Evolutionary conservation across 1,139 yeast genomes (phyloP).

Genomic region (Dujonia santamariae): DNA sequence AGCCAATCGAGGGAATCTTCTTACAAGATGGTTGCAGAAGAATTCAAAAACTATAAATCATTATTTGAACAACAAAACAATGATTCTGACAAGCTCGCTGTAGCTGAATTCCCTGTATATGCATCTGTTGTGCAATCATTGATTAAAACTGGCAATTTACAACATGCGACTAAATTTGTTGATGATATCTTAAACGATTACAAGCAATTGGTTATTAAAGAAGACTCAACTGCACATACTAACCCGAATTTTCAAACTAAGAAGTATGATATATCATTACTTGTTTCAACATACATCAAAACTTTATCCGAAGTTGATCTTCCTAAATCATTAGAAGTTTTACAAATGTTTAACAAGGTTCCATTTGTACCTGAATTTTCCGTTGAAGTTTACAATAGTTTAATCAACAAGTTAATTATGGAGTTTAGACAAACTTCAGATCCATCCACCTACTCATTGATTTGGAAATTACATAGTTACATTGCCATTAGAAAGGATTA

Average conservation of each 20-base stretch:
- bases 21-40: slow-evolving; percentile 26
- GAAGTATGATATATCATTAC: slow-evolving; percentile 25
- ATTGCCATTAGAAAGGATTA: slow-evolving; percentile 39
- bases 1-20: slow-evolving; percentile 12
- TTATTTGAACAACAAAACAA: slow-evolving; percentile 3
- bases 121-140: slow-evolving; percentile 49
- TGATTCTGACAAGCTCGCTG: neutral
- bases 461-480: slow-evolving; percentile 36
- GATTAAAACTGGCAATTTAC: slow-evolving; percentile 45
- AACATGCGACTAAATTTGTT: slow-evolving; percentile 52
- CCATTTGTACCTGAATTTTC: slow-evolving; percentile 39
- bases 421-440: slow-evolving; percentile 18
- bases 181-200: slow-evolving; percentile 41
- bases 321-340: slow-evolving; percentile 23
- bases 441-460: slow-evolving; percentile 12
- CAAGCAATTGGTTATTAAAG: too few species aligned
- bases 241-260: too few species aligned
- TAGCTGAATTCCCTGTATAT: slow-evolving; percentile 47
- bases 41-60: slow-evolving; percentile 23
- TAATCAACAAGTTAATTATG: slow-evolving; percentile 26
- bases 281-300: slow-evolving; percentile 31
- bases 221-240: too few species aligned
- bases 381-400: slow-evolving; percentile 26
- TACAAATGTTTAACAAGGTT: slow-evolving; percentile 28
- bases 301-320: slow-evolving; percentile 20